Percentiles rank a stretch among this genome's conserved stretches.
Conservation (phyloP, 169 alveolate genomes). For the Plasmodium berghei region DNA sequence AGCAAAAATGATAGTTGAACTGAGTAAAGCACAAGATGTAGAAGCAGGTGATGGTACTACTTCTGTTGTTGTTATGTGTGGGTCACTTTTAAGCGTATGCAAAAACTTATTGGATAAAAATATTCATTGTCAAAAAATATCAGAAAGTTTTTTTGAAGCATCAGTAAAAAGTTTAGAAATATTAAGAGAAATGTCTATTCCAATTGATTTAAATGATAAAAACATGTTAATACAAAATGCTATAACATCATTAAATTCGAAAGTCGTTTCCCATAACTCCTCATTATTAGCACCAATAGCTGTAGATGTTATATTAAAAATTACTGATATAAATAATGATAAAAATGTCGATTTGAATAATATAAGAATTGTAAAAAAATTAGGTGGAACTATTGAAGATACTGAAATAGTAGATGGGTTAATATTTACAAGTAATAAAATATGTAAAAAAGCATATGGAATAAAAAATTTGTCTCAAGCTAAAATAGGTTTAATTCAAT, state of each 20-base stretch:
- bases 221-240: constrained; percentile 95
- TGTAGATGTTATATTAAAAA: constrained; percentile 95
- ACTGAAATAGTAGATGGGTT: constrained; percentile 98
- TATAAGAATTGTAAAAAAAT: constrained; percentile 92
- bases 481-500: constrained; percentile 97
- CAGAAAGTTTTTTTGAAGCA: constrained; percentile 96
- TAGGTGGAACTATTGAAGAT: constrained; percentile 99
- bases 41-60: constrained; percentile 99
- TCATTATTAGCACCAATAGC: constrained; percentile 98
- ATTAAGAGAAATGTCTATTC: constrained; percentile 93
- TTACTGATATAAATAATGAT: constrained; percentile 83
- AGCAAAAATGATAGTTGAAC: constrained; percentile 98
- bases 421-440: constrained; percentile 96
- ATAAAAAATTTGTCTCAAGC: constrained; percentile 95
- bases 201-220: constrained; percentile 95
- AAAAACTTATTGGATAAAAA: constrained; percentile 95
- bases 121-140: constrained; percentile 97
- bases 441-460: constrained; percentile 97
- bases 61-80: constrained; percentile 99
- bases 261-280: constrained; percentile 97
- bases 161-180: constrained; percentile 90
- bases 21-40: constrained; percentile 98
- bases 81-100: constrained; percentile 97
- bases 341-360: constrained; percentile 92
- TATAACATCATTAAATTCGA: constrained; percentile 97